These are phyloP conservation scores for Blastobotrys petasosporus DNA, from an alignment of 1,139 yeast species.

Conservation along the genomic window DNA sequence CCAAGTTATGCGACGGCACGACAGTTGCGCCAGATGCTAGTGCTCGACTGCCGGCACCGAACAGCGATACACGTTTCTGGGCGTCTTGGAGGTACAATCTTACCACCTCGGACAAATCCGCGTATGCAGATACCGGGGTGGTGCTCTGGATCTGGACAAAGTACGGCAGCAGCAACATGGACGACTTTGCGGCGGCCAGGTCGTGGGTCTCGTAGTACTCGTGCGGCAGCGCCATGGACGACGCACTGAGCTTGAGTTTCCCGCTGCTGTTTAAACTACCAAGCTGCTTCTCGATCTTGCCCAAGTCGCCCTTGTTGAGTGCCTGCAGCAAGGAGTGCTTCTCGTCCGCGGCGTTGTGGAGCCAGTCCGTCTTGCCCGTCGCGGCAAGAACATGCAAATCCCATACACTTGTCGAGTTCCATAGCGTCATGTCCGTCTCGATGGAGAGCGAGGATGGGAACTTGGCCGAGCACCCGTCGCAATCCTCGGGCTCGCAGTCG, in stretches of 20 bases:
- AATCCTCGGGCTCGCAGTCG: conserved; percentile 27
- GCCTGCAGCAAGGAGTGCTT: conserved; percentile 47
- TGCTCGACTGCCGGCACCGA: conserved; percentile 2
- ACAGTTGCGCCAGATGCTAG: conserved; percentile 1
- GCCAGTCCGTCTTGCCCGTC: conserved; percentile 84
- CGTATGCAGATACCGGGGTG: conserved; percentile 28
- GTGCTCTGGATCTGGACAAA: conserved; percentile 56
- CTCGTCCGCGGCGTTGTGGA: conserved; percentile 60
- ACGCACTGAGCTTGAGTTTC: conserved; percentile 30
- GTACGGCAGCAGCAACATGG: conserved; percentile 62
- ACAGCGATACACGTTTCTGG: conserved; percentile 3
- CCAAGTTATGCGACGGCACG: conserved; percentile 33
- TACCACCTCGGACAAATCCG: conserved; percentile 42
- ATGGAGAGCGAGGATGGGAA: conserved; percentile 57
- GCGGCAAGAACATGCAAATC: conserved; percentile 71
- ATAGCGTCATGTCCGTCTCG: conserved; percentile 50
- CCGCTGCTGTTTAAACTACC: conserved; percentile 17
- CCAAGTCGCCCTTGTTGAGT: conserved; percentile 28
- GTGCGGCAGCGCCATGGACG: conserved; percentile 30
- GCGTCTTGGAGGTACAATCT: conserved; percentile 9
- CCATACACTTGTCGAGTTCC: conserved; percentile 65
- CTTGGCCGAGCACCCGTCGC: conserved; percentile 25
- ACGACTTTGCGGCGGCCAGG: conserved; percentile 17
- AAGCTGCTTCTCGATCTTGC: conserved; percentile 14
- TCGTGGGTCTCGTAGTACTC: conserved; percentile 24